Evolutionary conservation across 768 basidiomycete species (phyloP), one percentile per base, ranked within the genome.

Genomic region (Psilocybe cyanescens): DNA sequence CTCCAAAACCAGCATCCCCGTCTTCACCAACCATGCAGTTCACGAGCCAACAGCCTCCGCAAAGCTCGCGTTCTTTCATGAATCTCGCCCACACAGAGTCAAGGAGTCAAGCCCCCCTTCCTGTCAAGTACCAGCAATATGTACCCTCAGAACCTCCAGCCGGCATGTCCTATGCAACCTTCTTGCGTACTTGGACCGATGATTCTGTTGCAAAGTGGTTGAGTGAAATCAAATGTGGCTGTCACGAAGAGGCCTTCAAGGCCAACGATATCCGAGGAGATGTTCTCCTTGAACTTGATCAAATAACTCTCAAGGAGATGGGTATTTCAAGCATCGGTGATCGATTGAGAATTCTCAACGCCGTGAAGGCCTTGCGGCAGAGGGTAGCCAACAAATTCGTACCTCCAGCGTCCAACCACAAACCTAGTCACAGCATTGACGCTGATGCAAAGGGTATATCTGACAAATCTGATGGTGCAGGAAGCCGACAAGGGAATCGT

Each of bases 191-290:
- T n/a, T 94, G 92, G 92, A 73, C 81, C 0, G 92, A 94, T 69
- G 67, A 67, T 3, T 87, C 91, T 66, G 88, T 93, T 58, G 82
- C 88, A 1, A 79, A 79, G 50, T 99, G 96, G 92, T 82, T 99
- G 35, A 68, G 81, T 0, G 86, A 93, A 16, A 87, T 91, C 68
- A 91, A 86, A 69, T 95, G 94, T 68, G 83, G 77, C 0, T 79
- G 81, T 41, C 90, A 89, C 69, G 85, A 88, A 8, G 74, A 80
- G 7, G 79, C 82, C 0, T 99, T 99, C 78, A 84, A 81, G 51
- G 81, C 83, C 3, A 92, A 97, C 76, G 97, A 99, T 71, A 97
- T 99, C 68, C 79, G 94, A 54, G 95, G 97, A 4, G 91, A 94
- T 70, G 88, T 99, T 19, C 77, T 99, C 16, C 81, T 98, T 53